A percentile compares a stretch with the other conserved stretches of the same genome.
phyloP scores from a whole-genome alignment of 2,329 filamentous ascomycete species.

The Neofusicoccum umdonicola region DNA sequence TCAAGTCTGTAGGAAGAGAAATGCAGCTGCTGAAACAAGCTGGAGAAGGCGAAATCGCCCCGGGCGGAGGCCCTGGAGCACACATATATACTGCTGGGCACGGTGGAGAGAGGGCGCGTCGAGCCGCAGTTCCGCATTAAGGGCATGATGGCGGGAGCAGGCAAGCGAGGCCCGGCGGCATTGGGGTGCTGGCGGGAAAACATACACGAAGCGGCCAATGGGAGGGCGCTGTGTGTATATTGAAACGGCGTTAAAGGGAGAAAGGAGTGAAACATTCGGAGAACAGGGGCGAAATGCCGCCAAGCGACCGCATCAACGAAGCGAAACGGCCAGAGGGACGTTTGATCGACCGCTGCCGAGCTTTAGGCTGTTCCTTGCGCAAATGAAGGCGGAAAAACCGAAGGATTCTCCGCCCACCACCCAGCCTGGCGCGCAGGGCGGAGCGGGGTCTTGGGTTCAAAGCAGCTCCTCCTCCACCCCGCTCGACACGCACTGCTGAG shows the following conservation, averaged over 20 bases:
- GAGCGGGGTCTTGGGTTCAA: not conserved
- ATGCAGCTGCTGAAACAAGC: conserved; percentile 2
- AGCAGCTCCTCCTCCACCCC: not conserved
- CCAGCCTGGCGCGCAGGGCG: not conserved
- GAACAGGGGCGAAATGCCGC: conserved; percentile 12
- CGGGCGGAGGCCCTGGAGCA: not conserved
- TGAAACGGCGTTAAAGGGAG: conserved; percentile 5
- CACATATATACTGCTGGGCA: conserved; percentile 9
- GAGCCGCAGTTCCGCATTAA: conserved; percentile 10
- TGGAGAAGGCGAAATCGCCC: not conserved
- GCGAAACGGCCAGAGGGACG: not conserved
- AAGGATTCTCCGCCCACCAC: conserved; percentile 2
- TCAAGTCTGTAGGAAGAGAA: conserved; percentile 7
- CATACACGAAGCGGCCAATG: not conserved
- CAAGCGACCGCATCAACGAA: not conserved
- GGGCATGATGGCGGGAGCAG: not conserved
- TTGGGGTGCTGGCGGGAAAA: conserved; percentile 12
- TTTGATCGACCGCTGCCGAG: conserved; percentile 8
- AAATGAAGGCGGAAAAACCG: conserved; percentile 9
- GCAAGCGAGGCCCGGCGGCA: conserved; percentile 12
- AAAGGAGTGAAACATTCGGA: conserved; percentile 2
- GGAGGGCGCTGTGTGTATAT: not conserved
- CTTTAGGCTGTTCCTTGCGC: conserved; percentile 1
- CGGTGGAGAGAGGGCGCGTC: conserved; percentile 1
- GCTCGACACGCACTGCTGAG: not conserved